A percentile compares a stretch with the other conserved stretches of the same genome.
Conservation (phyloP, 331 rosid genomes). For the Acacia pycnantha region DNA sequence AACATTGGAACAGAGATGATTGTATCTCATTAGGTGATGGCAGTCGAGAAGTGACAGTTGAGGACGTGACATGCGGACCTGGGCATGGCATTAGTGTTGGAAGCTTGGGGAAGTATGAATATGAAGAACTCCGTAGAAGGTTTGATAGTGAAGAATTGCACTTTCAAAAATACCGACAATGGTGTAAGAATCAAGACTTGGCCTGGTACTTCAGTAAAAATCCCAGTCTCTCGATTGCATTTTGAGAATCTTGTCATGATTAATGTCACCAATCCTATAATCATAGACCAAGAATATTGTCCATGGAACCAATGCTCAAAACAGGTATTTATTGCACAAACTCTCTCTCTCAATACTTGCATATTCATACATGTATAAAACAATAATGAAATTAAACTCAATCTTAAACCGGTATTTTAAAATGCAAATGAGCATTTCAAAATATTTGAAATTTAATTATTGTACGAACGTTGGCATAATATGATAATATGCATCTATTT, state of each 20-base stretch:
- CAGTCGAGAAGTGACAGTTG: background rate
- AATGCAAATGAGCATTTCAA: no score
- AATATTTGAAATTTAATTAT: no score
- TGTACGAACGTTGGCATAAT: no score
- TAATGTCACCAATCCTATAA: constrained; percentile 32
- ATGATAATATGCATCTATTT: no score
- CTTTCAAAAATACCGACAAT: constrained; percentile 39
- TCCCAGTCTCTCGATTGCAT: constrained; percentile 31
- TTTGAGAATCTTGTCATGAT: constrained; percentile 40
- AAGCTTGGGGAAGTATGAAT: constrained; percentile 50
- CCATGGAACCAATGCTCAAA: no score
- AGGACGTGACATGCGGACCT: constrained; percentile 33
- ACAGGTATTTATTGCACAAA: background rate
- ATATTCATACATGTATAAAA: no score
- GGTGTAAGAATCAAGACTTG: constrained; percentile 64
- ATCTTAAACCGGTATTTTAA: no score
- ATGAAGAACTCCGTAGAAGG: constrained; percentile 49
- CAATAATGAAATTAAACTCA: no score
- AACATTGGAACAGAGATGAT: constrained; percentile 33
- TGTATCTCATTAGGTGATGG: constrained; percentile 41
- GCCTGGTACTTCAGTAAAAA: constrained; percentile 42
- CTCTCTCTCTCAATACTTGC: no score
- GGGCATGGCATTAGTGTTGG: constrained; percentile 41
- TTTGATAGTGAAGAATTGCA: constrained; percentile 43
- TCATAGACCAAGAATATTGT: constrained; percentile 39